These are phyloP conservation scores for Boletus vinaceobasis DNA, from an alignment of 768 basidiomycete species.

Conservation along the genomic window DNA sequence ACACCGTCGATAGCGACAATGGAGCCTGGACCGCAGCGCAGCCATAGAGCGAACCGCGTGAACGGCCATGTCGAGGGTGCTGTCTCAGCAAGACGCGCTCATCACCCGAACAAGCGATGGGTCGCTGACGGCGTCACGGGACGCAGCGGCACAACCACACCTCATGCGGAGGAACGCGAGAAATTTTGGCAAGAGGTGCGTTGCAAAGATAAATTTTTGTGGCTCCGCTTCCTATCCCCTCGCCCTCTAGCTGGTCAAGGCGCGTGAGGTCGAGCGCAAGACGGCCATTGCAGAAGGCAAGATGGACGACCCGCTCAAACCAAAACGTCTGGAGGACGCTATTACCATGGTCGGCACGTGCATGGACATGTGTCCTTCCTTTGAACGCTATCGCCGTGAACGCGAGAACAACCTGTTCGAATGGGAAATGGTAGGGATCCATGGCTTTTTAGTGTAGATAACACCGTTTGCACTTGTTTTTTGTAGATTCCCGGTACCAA, in stretches of 20 bases:
- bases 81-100: constrained; percentile 25
- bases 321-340: constrained; percentile 81
- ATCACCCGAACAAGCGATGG: constrained; percentile 61
- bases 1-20: constrained; percentile 20
- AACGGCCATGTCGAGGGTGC: constrained; percentile 22
- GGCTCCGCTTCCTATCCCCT: constrained; percentile 21
- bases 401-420: constrained; percentile 83
- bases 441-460: constrained; percentile 1
- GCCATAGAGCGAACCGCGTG: constrained; percentile 18
- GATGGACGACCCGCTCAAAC: constrained; percentile 82
- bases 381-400: constrained; percentile 88
- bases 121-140: constrained; percentile 39
- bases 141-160: constrained; percentile 34
- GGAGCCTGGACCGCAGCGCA: constrained; percentile 23
- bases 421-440: constrained; percentile 71
- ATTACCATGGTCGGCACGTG: constrained; percentile 94
- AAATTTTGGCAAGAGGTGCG: constrained; percentile 70
- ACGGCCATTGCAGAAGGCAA: constrained; percentile 76
- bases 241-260: constrained; percentile 58
- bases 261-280: constrained; percentile 68
- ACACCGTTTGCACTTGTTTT: constrained; percentile 32
- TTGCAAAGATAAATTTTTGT: constrained; percentile 13
- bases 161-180: constrained; percentile 57
- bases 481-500: constrained; percentile 75
- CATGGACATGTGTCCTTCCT: constrained; percentile 90